Percentiles rank a stretch among this genome's conserved stretches.
These are phyloP conservation scores for Colletotrichum camelliae DNA, from an alignment of 2,329 filamentous ascomycete species.

Conservation along the genomic window DNA sequence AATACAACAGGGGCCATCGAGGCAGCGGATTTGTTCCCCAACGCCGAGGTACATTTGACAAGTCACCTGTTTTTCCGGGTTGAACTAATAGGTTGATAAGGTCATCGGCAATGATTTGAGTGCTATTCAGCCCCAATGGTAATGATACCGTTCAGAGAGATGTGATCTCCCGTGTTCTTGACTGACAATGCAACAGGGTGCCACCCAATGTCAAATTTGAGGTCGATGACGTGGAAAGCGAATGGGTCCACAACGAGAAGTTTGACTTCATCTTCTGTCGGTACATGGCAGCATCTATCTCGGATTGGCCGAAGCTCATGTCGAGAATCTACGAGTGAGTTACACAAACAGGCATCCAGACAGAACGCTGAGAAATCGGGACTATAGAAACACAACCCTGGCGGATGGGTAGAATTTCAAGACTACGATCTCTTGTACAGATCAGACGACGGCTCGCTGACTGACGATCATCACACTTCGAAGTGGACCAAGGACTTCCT, in stretches of 20 bases:
- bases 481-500: slow-evolving; percentile 23
- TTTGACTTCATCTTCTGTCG: slow-evolving; percentile 43
- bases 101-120: slow-evolving; percentile 34
- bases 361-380: not conserved
- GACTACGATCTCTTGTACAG: slow-evolving; percentile 23
- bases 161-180: not conserved
- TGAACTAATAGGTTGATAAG: slow-evolving; percentile 32
- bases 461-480: not conserved
- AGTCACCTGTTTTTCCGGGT: not conserved
- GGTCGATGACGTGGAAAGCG: slow-evolving; percentile 38
- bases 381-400: slow-evolving; percentile 34
- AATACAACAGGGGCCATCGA: slow-evolving; percentile 44
- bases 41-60: not conserved
- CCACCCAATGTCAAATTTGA: slow-evolving; percentile 40
- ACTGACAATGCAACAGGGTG: slow-evolving; percentile 19
- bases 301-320: slow-evolving; percentile 32
- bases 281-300: slow-evolving; percentile 34
- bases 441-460: slow-evolving; percentile 27
- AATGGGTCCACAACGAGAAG: slow-evolving; percentile 25
- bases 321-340: slow-evolving; percentile 27
- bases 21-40: slow-evolving; percentile 15
- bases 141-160: not conserved
- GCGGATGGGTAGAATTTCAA: slow-evolving; percentile 34
- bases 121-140: slow-evolving; percentile 34
- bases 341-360: not conserved